Conservation (phyloP, 116 monocot genomes). For the Trichopus zeylanicus region DNA sequence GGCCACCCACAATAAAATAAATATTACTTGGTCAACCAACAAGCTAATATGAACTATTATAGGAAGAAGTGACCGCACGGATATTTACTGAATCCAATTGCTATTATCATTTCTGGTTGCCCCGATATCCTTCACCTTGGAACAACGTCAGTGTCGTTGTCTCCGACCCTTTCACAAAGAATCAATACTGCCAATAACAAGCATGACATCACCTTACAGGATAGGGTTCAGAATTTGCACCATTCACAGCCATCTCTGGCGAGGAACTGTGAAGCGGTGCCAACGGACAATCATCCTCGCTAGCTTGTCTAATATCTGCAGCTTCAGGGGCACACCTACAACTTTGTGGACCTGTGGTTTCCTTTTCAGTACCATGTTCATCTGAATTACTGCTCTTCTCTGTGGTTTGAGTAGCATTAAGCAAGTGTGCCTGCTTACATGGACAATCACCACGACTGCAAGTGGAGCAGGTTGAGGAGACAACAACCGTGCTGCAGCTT, state of each 20-base stretch:
- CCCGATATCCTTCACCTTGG: too few relatives aligned
- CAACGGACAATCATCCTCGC: constrained; percentile 7
- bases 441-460: not conserved
- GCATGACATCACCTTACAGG: constrained; percentile 28
- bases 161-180: too few relatives aligned
- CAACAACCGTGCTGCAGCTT: constrained; percentile 8
- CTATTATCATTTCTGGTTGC: too few relatives aligned
- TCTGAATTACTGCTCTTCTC: not conserved
- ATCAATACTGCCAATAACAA: too few relatives aligned
- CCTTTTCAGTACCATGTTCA: constrained; percentile 2
- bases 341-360: not conserved
- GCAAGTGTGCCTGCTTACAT: not conserved
- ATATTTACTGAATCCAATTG: too few relatives aligned
- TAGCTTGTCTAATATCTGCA: constrained; percentile 15
- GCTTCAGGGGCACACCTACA: constrained; percentile 1
- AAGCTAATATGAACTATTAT: too few relatives aligned
- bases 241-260: constrained; percentile 20
- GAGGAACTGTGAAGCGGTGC: constrained; percentile 13
- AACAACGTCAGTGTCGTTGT: too few relatives aligned
- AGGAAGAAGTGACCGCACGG: too few relatives aligned
- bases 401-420: not conserved
- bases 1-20: too few relatives aligned
- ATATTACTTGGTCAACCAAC: too few relatives aligned
- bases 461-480: constrained; percentile 3
- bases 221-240: constrained; percentile 33